Conservation (phyloP, 805 yeast species). For the Starmerella sirachaensis region DNA sequence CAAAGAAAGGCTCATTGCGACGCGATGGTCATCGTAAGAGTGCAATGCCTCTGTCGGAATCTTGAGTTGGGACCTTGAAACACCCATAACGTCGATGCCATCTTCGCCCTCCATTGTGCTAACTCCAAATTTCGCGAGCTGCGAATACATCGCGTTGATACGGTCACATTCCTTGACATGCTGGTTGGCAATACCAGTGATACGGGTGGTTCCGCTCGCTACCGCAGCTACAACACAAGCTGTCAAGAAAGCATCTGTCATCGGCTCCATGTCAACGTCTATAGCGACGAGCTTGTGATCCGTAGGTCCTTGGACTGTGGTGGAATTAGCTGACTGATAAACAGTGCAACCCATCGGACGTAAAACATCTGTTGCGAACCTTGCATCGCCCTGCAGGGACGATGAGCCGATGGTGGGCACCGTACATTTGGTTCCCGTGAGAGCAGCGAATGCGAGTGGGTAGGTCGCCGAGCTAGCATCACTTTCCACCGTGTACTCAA, state of each 20-base stretch:
- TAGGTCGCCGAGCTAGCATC: constrained; percentile 98
- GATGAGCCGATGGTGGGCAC: constrained; percentile 87
- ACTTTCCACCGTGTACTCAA: constrained; percentile 79
- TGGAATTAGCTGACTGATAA: constrained; percentile 66
- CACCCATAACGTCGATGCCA: constrained; percentile 80
- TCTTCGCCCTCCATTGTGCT: constrained; percentile 73
- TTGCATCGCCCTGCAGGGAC: constrained; percentile 93
- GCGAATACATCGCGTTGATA: constrained; percentile 85
- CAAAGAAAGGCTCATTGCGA: constrained; percentile 92
- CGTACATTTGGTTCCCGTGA: constrained; percentile 85
- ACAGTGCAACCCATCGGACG: constrained; percentile 92
- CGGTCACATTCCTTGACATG: constrained; percentile 96
- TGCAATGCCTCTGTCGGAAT: constrained; percentile 20
- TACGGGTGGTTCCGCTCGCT: constrained; percentile 61
- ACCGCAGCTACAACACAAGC: constrained; percentile 97
- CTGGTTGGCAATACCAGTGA: constrained; percentile 94
- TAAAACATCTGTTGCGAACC: constrained; percentile 87
- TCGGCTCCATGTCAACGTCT: constrained; percentile 93
- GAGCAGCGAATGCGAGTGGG: constrained; percentile 93
- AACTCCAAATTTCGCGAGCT: constrained; percentile 85
- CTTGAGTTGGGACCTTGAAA: constrained; percentile 20
- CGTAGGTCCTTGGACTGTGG: constrained; percentile 83
- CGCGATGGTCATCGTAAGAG: constrained; percentile 92
- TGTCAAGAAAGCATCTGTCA: constrained; percentile 97
- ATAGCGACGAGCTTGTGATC: constrained; percentile 56